Evolutionary conservation across 2,329 filamentous ascomycete species (phyloP).

Genomic region (Phoma herbarum): DNA sequence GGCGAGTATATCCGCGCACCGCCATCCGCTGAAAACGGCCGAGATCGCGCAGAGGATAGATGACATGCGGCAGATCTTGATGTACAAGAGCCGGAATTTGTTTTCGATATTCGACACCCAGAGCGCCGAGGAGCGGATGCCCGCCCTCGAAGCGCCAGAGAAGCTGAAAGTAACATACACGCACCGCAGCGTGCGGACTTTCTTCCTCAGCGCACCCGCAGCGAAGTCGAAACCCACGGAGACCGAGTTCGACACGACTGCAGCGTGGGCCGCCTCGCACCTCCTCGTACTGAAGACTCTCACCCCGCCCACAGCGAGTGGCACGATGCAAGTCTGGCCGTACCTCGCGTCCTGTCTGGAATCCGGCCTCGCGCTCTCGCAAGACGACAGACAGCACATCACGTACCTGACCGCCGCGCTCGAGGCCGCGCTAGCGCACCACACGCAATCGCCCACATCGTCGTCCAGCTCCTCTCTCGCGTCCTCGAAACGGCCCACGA

Average conservation of each 20-base stretch:
- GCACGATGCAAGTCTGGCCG: conserved; percentile 30
- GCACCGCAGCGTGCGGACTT: conserved; percentile 37
- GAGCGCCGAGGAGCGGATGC: conserved; percentile 6
- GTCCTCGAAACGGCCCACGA: conserved; percentile 10
- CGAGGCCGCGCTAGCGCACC: conserved; percentile 25
- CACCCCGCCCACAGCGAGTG: conserved; percentile 5
- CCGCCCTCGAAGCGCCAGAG: conserved; percentile 7
- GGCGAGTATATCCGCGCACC: conserved; percentile 29
- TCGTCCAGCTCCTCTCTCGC: conserved; percentile 16
- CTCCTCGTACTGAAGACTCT: conserved; percentile 38
- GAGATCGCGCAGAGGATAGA: conserved; percentile 31
- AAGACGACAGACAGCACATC: conserved; percentile 30
- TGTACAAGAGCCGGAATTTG: conserved; percentile 32
- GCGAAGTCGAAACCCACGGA: conserved; percentile 17
- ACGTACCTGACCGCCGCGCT: conserved; percentile 36
- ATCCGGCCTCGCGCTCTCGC: conserved; percentile 31
- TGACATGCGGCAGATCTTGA: conserved; percentile 30
- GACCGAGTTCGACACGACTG: conserved; percentile 25
- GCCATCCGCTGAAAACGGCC: conserved; percentile 28
- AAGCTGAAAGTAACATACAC: conserved; percentile 37
- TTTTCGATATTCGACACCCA: conserved; percentile 35
- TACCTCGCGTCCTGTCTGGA: conserved; percentile 31
- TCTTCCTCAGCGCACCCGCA: conserved; percentile 28
- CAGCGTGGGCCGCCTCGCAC: conserved; percentile 38
- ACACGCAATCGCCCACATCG: conserved; percentile 6